Percentiles rank a stretch among this genome's conserved stretches.
Conservation (phyloP, 345 rosid species). For the Populus ilicifolia region DNA sequence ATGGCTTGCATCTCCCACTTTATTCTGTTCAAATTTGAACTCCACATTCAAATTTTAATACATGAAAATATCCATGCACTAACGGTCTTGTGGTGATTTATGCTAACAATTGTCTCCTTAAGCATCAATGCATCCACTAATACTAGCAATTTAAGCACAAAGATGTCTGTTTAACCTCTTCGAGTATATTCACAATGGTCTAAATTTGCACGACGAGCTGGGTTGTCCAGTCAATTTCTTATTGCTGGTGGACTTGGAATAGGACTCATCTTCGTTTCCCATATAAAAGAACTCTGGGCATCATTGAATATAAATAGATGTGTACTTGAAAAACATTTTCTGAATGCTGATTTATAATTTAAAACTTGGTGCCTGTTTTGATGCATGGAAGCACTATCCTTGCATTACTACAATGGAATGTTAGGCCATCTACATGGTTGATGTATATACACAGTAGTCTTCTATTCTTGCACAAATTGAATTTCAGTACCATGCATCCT, state of each 20-base stretch:
- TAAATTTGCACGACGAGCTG: background rate
- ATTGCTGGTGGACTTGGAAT: background rate
- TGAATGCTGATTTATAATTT: background rate
- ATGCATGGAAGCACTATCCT: background rate
- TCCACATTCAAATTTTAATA: background rate
- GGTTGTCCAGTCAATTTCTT: background rate
- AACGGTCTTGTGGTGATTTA: background rate
- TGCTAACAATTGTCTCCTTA: background rate
- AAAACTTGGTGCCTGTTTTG: background rate
- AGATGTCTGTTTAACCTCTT: background rate
- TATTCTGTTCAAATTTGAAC: background rate
- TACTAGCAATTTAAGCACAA: too few species aligned
- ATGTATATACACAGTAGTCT: too few species aligned
- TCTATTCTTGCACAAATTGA: background rate
- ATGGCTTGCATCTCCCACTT: constrained; percentile 4
- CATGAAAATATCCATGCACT: background rate
- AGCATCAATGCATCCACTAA: too few species aligned
- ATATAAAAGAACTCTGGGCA: background rate
- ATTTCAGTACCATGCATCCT: background rate
- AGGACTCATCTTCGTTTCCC: background rate
- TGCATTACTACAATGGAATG: background rate
- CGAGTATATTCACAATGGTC: background rate
- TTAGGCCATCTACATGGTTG: background rate
- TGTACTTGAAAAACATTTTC: background rate
- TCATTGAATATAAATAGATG: background rate